These are phyloP conservation scores for Ceratocystis cubensis DNA, from an alignment of 2,329 filamentous ascomycete species.

Conservation along the genomic window DNA sequence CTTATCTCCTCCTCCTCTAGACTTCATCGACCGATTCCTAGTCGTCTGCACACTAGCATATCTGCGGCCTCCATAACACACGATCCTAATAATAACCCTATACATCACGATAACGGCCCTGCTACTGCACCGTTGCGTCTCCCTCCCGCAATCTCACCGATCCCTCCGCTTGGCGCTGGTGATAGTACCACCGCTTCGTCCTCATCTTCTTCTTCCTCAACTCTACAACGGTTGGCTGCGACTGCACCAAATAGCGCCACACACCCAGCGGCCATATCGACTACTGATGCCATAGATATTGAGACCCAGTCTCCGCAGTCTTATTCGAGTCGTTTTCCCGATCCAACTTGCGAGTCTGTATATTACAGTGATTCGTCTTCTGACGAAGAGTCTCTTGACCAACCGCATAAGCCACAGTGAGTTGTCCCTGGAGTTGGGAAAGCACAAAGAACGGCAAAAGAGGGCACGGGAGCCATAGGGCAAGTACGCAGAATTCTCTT, in stretches of 20 bases:
- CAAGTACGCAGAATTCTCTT: not conserved
- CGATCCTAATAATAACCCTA: not conserved
- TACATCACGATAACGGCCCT: constrained; percentile 16
- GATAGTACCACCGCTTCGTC: not conserved
- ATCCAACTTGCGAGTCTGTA: constrained; percentile 13
- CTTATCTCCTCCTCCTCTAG: not conserved
- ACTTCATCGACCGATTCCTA: constrained; percentile 16
- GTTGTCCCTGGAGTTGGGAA: not conserved
- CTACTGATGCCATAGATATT: not conserved
- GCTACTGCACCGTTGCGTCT: constrained; percentile 16
- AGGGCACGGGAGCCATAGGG: not conserved
- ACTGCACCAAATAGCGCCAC: constrained; percentile 4
- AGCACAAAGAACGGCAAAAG: not conserved
- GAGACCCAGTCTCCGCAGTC: constrained; percentile 13
- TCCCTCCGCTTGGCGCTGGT: constrained; percentile 1
- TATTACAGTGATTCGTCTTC: constrained; percentile 17
- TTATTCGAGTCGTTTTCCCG: constrained; percentile 12
- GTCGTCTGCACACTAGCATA: constrained; percentile 18
- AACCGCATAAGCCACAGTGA: constrained; percentile 8
- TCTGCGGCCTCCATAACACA: constrained; percentile 11
- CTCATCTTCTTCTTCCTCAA: not conserved
- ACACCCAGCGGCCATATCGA: not conserved
- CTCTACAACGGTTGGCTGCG: not conserved
- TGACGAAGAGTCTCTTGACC: constrained; percentile 17
- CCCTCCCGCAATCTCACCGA: not conserved